Evolutionary conservation across 148 eudicot species (phyloP).

Genomic region (Fallopia convolvulus): DNA sequence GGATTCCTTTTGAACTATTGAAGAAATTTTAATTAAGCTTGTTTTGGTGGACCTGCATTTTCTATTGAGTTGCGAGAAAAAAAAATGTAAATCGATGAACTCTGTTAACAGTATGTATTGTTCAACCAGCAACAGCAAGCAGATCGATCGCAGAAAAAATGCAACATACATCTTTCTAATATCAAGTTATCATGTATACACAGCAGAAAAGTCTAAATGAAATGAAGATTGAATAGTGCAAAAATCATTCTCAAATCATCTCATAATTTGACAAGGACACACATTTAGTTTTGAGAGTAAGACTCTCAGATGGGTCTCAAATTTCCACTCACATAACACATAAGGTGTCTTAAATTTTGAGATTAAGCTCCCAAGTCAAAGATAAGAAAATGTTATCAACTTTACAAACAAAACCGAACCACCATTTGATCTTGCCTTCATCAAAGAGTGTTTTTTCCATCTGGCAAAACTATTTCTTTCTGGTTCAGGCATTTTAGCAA

Average conservation of each 20-base stretch:
- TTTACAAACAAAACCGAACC: neutral
- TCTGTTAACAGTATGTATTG: neutral
- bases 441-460: neutral
- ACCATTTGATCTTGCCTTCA: neutral
- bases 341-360: neutral
- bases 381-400: neutral
- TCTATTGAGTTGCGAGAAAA: neutral
- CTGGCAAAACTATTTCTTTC: neutral
- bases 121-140: neutral
- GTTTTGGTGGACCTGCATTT: neutral
- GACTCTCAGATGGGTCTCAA: neutral
- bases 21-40: neutral
- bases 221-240: neutral
- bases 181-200: neutral
- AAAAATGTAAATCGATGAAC: neutral
- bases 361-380: neutral
- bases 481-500: slow-evolving; percentile 3
- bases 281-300: neutral
- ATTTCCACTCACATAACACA: neutral
- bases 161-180: neutral
- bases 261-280: neutral
- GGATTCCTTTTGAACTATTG: too few species aligned
- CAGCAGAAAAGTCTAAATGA: neutral
- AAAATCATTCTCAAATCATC: neutral
- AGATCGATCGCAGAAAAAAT: neutral